Conservation (phyloP, 192 early-diverging fungal species). For the Coemansia sp. region DNA sequence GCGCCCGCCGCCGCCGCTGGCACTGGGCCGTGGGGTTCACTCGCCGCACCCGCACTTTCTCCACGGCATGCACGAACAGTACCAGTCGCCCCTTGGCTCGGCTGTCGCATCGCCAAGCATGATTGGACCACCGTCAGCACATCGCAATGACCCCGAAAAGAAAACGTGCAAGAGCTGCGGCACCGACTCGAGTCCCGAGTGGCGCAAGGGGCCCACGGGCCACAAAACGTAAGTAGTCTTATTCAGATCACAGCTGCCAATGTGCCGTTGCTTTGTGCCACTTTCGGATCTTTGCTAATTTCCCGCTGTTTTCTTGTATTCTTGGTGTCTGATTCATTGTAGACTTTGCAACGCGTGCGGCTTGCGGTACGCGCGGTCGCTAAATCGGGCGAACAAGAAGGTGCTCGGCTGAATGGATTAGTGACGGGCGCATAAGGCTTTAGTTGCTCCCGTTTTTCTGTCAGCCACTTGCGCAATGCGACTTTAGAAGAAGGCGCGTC, state of each 20-base stretch:
- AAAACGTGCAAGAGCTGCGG: slow-evolving; percentile 54
- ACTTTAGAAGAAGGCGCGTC: neutral
- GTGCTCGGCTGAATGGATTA: slow-evolving; percentile 11
- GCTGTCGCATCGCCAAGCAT: slow-evolving; percentile 34
- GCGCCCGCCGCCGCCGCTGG: slow-evolving; percentile 23
- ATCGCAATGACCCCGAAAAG: slow-evolving; percentile 30
- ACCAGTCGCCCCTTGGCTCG: slow-evolving; percentile 40
- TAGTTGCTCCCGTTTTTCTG: neutral
- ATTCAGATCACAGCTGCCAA: neutral
- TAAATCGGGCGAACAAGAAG: slow-evolving; percentile 49
- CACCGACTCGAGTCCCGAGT: slow-evolving; percentile 57
- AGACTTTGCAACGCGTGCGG: slow-evolving; percentile 58
- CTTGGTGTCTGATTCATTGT: slow-evolving; percentile 8
- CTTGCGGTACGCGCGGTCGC: slow-evolving; percentile 52
- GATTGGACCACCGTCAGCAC: slow-evolving; percentile 17
- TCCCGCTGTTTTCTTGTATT: neutral
- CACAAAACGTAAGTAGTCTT: slow-evolving; percentile 56
- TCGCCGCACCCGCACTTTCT: slow-evolving; percentile 27
- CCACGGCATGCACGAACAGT: slow-evolving; percentile 28
- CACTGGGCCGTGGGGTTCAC: slow-evolving; percentile 8
- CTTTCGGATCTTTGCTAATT: neutral
- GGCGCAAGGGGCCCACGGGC: slow-evolving; percentile 56
- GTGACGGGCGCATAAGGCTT: neutral
- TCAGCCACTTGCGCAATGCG: neutral
- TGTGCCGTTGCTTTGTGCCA: neutral